phyloP scores from a whole-genome alignment of 2,329 filamentous ascomycete species.

The Gyromitra esculenta region DNA sequence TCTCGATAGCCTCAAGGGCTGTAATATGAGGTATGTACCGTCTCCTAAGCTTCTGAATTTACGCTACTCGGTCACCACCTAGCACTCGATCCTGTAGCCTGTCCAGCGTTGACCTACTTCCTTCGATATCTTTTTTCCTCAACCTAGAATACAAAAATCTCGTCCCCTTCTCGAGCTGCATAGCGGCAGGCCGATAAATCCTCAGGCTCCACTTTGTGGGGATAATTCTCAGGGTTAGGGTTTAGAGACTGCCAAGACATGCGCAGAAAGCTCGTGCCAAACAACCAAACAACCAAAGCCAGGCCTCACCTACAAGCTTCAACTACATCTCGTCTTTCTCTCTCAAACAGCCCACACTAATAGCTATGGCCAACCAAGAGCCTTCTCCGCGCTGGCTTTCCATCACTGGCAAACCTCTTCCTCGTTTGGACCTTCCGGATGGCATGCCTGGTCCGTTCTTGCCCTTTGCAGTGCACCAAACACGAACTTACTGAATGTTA shows the following conservation, averaged over 20 bases:
- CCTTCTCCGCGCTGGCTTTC: constrained; percentile 56
- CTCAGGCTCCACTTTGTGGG: too few relatives aligned
- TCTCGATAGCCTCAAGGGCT: not conserved
- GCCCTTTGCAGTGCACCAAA: not conserved
- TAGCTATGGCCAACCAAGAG: constrained; percentile 40
- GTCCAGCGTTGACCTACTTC: too few relatives aligned
- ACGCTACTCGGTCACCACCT: not conserved
- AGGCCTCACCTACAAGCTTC: constrained; percentile 9
- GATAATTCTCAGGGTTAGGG: not conserved
- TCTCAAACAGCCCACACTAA: constrained; percentile 2
- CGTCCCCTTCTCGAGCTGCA: too few relatives aligned
- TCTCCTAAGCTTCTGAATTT: not conserved
- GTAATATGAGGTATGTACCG: not conserved
- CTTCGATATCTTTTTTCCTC: too few relatives aligned
- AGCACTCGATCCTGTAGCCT: not conserved
- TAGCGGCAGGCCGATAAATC: too few relatives aligned
- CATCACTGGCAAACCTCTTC: constrained; percentile 58
- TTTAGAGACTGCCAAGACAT: not conserved
- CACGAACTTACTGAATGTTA: constrained; percentile 28
- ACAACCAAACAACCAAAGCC: not conserved
- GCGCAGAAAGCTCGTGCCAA: not conserved
- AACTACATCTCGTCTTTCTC: constrained; percentile 18
- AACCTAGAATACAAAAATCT: too few relatives aligned
- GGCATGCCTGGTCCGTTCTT: constrained; percentile 56
- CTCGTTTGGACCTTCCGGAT: constrained; percentile 52